Base-by-base conservation (phyloP, 805 yeast genomes). In the Barnettozyma populi region DNA sequence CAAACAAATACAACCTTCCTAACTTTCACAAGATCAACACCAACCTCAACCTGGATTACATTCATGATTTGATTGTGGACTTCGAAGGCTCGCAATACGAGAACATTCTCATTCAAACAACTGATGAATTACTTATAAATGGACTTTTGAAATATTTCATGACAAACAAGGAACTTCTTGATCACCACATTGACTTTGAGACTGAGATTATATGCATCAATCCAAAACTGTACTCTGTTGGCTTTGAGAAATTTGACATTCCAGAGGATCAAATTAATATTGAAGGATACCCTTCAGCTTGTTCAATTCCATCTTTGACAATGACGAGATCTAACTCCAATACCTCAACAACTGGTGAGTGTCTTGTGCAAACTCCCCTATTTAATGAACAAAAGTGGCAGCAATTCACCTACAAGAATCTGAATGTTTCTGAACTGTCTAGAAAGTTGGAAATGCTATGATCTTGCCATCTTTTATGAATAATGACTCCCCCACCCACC, bases 251-350 rank as follows among this genome's bases (percentile, higher is more conserved):
- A 18, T 55, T 52, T 44, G 46, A 54, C 31, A 41, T 56, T 18
- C 52, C 50, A 23, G 56, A 51, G 16, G 18, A 43, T 18, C 19
- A 36, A 19, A 34, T 41, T 25, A 32, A 37, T 32, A 13, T 46
- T 29, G 43, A 25, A 7, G 34, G 25, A 32, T 21, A 16, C 20
- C 35, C 41, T 8, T 20, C 35, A 4, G 14, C 43, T 11, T 41
- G 23, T 9, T 36, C 31, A 14, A 48, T 55, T 20, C 59, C 59
- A 36, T 52, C 50, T 16, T 20, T 47, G 36, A 27, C 44, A 4
- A 55, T 57, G 55, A 53, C 60, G 13, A 52, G 60, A 47, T 55
- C 59, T 5, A 55, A 49, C 38, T 57, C 60, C 11, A 53, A 45
- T 21, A 47, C 48, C 4, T 53, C 56, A 19, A 37, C 40, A 4